phyloP scores from a whole-genome alignment of 768 basidiomycete genomes.

The Panellus pusillus region DNA sequence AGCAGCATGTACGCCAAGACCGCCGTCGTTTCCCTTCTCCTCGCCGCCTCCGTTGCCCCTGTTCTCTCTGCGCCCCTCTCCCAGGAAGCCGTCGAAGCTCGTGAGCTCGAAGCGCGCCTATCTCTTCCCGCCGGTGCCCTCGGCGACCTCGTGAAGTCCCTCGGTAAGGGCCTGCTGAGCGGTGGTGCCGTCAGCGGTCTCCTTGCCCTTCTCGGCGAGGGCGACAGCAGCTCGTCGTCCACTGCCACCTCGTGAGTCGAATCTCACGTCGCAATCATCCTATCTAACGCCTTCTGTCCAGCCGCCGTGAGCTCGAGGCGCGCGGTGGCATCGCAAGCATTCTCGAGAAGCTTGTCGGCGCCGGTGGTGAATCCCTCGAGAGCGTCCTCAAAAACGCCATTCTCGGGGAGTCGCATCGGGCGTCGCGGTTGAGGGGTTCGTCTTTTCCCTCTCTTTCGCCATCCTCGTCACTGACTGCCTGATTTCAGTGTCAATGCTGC shows the following conservation, averaged over 20 bases:
- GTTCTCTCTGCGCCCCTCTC: conserved; percentile 8
- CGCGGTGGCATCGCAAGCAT: not conserved
- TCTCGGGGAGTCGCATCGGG: conserved; percentile 12
- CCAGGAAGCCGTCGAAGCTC: not conserved
- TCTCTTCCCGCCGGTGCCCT: conserved; percentile 11
- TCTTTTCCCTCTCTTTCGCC: too few species aligned
- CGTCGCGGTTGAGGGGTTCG: conserved; percentile 2
- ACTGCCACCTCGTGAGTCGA: not conserved
- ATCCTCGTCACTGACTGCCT: too few species aligned
- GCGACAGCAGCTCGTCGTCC: not conserved
- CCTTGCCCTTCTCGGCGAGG: conserved; percentile 1
- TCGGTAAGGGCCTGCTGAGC: conserved; percentile 10
- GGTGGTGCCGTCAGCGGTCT: conserved; percentile 11
- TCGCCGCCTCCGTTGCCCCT: conserved; percentile 5
- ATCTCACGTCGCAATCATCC: not conserved
- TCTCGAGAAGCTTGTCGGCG: conserved; percentile 10
- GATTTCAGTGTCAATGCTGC: too few species aligned
- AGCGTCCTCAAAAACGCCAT: conserved; percentile 14
- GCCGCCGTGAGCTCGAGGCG: conserved; percentile 10
- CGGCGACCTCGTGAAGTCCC: conserved; percentile 10
- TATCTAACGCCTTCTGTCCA: not conserved
- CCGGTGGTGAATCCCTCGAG: conserved; percentile 8
- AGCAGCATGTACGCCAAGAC: conserved; percentile 11
- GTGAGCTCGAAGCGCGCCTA: conserved; percentile 5
- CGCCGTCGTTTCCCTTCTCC: conserved; percentile 7